Evolutionary conservation across 2,329 filamentous ascomycete genomes (phyloP), one percentile per base, ranked within the genome.

Genomic region (Beauveria caledonica): DNA sequence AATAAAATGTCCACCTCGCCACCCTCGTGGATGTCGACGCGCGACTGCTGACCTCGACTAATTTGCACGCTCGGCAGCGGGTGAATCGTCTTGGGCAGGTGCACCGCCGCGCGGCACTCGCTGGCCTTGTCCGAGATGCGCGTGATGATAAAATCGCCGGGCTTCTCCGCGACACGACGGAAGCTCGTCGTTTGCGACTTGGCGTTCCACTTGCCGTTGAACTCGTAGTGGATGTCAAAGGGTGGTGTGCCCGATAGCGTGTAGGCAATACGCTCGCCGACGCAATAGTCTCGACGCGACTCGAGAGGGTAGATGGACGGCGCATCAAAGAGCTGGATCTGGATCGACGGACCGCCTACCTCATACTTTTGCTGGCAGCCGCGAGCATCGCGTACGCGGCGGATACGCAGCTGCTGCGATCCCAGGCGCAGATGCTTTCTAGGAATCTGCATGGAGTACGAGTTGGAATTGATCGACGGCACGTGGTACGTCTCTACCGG

Each of bases 11-110:
- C 90, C 1, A 94, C 92, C 71, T 95, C 89, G 63, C 92, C 92
- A 66, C 94, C 94, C 77, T 99, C 93, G 72, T 97, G 95, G 64
- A 99, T 99, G 70, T 97, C 94, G 40, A 95, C 87, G 65, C 89
- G 86, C 7, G 86, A 84, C 62, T 90, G 86, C 63, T 84, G 84
- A 33, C 95, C 95, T 68, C 90, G 89, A 69, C 89, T 93, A 66
- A 99, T 90, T 66, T 87, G 87, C 51, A 97, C 95, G 62, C 89
- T 92, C 3, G 94, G 94, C 76, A 97, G 88, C 56, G 91, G 88
- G 71, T 97, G 94, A 67, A 99, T 96, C 7, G 82, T 81, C 73
- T 96, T 96, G 57, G 82, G 83, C 54, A 97, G 83, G 63, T 89
- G 82, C 60, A 92, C 88, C 8, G 84, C 81, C 0, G 92, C 90